phyloP scores from a whole-genome alignment of 805 yeast species.

The Candida dendrica region DNA sequence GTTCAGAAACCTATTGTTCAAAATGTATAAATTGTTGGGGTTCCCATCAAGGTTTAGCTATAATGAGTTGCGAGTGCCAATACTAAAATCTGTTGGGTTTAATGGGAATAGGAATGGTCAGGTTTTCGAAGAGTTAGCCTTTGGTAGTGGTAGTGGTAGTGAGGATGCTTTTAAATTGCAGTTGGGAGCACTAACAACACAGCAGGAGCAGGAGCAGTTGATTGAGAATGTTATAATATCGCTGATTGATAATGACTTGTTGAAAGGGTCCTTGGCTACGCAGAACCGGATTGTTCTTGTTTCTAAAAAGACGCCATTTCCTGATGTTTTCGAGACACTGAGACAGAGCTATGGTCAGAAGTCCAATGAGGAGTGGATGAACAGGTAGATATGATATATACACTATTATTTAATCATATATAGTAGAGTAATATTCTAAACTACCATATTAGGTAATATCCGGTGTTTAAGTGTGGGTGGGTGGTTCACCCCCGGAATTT shows the following conservation, averaged over 20 bases:
- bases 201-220: constrained; percentile 11
- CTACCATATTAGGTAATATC: not conserved
- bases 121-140: not conserved
- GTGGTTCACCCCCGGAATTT: too few species aligned
- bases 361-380: constrained; percentile 13
- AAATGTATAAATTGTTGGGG: constrained; percentile 11
- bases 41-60: constrained; percentile 3
- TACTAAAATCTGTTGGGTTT: constrained; percentile 14
- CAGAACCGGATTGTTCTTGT: constrained; percentile 32
- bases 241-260: constrained; percentile 44
- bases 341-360: constrained; percentile 5
- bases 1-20: constrained; percentile 33
- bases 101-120: not conserved
- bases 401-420: too few species aligned
- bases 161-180: constrained; percentile 5
- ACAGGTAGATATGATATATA: constrained; percentile 1
- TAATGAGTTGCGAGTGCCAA: constrained; percentile 15
- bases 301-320: constrained; percentile 37
- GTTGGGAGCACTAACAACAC: constrained; percentile 21
- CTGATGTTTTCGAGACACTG: constrained; percentile 20
- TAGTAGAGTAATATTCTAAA: too few species aligned
- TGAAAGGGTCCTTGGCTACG: constrained; percentile 45
- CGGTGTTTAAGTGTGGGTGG: too few species aligned
- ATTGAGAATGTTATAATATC: constrained; percentile 45
- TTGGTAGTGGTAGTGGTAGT: not conserved